Conservation (phyloP, 345 rosid species). For the Eucalyptus cladocalyx region DNA sequence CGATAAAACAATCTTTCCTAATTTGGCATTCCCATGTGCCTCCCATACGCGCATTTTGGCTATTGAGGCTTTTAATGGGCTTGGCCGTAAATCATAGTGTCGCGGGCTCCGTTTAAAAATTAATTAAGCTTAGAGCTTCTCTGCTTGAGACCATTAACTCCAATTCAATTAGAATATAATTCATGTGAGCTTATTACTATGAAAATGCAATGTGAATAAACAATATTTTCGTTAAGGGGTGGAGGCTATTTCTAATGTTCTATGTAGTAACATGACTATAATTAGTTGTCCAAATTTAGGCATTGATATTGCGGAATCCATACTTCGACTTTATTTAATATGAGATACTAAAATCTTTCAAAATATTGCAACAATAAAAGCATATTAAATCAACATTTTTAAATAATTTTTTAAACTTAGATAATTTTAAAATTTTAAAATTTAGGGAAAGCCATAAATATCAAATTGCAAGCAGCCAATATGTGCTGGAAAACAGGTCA, state of each 20-base stretch:
- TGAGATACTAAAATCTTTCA: neutral
- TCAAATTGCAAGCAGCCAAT: neutral
- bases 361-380: neutral
- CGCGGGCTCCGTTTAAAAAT: neutral
- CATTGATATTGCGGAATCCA: neutral
- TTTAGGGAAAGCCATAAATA: neutral
- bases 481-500: neutral
- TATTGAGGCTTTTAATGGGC: neutral
- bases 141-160: neutral
- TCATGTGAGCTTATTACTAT: neutral
- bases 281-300: neutral
- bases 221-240: neutral
- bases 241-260: neutral
- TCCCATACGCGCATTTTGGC: neutral
- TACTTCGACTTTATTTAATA: neutral
- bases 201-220: neutral
- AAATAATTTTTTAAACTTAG: neutral
- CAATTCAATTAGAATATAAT: neutral
- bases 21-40: neutral
- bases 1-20: neutral
- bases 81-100: neutral
- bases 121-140: neutral
- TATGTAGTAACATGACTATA: neutral
- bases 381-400: neutral
- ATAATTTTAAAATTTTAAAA: rapidly evolving